A percentile compares a stretch with the other conserved stretches of the same genome.
These are phyloP conservation scores for Alternaria infectoria DNA, from an alignment of 2,329 filamentous ascomycete species.

Conservation along the genomic window DNA sequence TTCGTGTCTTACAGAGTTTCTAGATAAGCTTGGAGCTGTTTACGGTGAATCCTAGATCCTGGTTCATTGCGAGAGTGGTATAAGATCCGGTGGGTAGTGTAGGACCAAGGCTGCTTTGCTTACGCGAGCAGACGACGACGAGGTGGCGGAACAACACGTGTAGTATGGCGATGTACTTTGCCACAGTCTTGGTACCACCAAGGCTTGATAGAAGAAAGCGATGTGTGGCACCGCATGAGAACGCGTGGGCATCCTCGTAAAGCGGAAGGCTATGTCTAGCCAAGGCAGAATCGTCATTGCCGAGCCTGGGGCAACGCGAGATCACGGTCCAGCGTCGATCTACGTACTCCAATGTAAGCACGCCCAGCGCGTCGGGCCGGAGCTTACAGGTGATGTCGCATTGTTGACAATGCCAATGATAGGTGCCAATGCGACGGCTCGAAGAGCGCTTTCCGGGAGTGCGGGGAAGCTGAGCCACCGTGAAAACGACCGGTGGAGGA, in stretches of 20 bases:
- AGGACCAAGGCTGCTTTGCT: neutral
- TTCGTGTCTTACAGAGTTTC: neutral
- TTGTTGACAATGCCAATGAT: neutral
- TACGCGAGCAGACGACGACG: neutral
- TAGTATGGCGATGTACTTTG: neutral
- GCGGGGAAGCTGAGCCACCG: conserved; percentile 10
- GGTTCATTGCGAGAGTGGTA: neutral
- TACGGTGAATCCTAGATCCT: neutral
- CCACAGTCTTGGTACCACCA: neutral
- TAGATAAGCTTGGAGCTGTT: neutral
- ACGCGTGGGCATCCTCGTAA: neutral
- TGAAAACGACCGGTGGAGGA: neutral
- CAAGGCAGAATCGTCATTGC: conserved; percentile 25
- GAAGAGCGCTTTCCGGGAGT: neutral
- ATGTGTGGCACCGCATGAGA: neutral
- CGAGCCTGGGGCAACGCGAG: conserved; percentile 12
- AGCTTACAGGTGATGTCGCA: neutral
- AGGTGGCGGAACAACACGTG: neutral
- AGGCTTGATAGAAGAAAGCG: neutral
- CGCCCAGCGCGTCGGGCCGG: conserved; percentile 7
- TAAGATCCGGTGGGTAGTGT: neutral
- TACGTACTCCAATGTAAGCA: neutral
- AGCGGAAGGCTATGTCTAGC: neutral
- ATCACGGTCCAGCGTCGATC: conserved; percentile 14
- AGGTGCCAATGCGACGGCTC: neutral